Evolutionary conservation across 805 yeast species (phyloP).

Genomic region (Wickerhamomyces subpelliculosus): DNA sequence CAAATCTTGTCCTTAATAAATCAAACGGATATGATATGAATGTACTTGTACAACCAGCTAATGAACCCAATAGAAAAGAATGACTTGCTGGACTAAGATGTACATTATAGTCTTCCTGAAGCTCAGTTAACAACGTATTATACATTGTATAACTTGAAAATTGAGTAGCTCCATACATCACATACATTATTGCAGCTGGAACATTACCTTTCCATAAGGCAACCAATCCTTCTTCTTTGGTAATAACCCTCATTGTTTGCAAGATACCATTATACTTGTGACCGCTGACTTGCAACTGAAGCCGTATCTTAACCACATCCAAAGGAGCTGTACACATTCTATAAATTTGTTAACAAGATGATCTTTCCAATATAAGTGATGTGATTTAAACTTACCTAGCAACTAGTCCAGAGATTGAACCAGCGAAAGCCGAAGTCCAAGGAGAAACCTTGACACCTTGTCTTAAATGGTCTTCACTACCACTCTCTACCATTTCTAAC

Average conservation of each 20-base stretch:
- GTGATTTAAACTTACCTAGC: conserved; percentile 19
- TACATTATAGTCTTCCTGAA: conserved; percentile 17
- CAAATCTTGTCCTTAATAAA: conserved; percentile 78
- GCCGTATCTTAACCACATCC: conserved; percentile 70
- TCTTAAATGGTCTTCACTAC: conserved; percentile 28
- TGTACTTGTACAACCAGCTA: conserved; percentile 75
- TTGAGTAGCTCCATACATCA: conserved; percentile 80
- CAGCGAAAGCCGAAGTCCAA: conserved; percentile 35
- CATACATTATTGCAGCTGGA: conserved; percentile 84
- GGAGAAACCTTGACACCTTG: conserved; percentile 37
- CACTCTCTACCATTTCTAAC: no score
- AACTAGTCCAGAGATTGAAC: conserved; percentile 39
- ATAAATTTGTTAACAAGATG: neutral
- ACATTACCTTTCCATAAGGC: conserved; percentile 96
- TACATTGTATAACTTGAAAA: conserved; percentile 63
- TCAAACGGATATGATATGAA: conserved; percentile 82
- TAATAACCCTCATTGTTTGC: conserved; percentile 35
- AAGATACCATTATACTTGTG: conserved; percentile 29
- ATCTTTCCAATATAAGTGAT: conserved; percentile 23
- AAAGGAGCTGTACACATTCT: conserved; percentile 69
- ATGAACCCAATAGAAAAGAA: conserved; percentile 56
- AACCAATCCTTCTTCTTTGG: conserved; percentile 55
- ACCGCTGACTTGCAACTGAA: conserved; percentile 47
- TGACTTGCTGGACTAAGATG: conserved; percentile 22
- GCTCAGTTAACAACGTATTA: conserved; percentile 35